phyloP scores from a whole-genome alignment of 805 yeast genomes.

The Spathaspora gorwiae region DNA sequence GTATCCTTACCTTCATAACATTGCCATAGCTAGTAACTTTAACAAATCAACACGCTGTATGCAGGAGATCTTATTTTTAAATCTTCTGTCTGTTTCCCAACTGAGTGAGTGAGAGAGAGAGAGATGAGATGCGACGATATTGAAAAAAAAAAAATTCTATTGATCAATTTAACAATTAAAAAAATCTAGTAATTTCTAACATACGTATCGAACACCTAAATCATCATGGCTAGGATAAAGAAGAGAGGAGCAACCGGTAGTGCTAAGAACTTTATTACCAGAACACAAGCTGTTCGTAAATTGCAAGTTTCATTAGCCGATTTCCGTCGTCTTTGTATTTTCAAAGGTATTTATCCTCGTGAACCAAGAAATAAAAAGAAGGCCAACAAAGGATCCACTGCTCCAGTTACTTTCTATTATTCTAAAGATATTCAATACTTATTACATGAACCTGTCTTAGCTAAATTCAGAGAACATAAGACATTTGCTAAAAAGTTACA shows the following conservation, averaged over 20 bases:
- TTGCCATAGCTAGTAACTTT: no score
- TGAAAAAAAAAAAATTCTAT: no score
- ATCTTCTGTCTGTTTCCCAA: no score
- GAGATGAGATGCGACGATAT: no score
- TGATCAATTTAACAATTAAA: no score
- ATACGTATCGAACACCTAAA: no score
- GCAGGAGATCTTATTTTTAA: no score
- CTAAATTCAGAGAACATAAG: constrained; percentile 92
- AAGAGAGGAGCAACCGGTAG: constrained; percentile 84
- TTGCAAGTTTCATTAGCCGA: constrained; percentile 93
- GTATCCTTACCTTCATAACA: no score
- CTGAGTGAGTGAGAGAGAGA: no score
- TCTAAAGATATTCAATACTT: constrained; percentile 91
- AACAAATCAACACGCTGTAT: no score
- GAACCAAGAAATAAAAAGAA: constrained; percentile 94
- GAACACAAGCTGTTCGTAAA: constrained; percentile 91
- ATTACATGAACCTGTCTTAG: constrained; percentile 89
- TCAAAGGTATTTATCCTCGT: constrained; percentile 96
- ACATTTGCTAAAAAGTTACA: constrained; percentile 88
- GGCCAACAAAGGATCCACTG: constrained; percentile 97
- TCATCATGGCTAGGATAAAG: constrained; percentile 59
- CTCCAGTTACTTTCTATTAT: constrained; percentile 91
- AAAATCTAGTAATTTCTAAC: no score
- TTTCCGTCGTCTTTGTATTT: constrained; percentile 93
- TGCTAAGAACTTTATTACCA: constrained; percentile 86